Evolutionary conservation across 2,329 filamentous ascomycete genomes (phyloP).

Genomic region (Didymellaceae sp.): DNA sequence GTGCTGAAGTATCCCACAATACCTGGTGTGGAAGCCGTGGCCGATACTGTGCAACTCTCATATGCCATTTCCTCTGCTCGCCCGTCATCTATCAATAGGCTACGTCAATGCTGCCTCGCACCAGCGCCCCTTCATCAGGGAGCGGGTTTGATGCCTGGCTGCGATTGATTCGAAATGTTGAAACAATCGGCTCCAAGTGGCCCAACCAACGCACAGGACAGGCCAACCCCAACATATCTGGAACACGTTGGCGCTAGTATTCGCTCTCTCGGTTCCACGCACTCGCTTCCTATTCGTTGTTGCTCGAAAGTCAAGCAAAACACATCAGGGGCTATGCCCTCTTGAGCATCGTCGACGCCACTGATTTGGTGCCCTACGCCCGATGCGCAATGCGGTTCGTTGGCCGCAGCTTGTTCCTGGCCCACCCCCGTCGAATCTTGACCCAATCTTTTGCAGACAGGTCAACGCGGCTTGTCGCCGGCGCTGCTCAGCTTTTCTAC

Average conservation of each 20-base stretch:
- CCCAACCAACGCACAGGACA: slow-evolving; percentile 22
- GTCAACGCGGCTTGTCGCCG: slow-evolving; percentile 30
- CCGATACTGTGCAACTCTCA: slow-evolving; percentile 9
- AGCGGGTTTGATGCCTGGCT: slow-evolving; percentile 18
- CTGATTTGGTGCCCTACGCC: slow-evolving; percentile 9
- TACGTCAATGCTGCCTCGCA: slow-evolving; percentile 26
- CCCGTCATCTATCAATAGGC: slow-evolving; percentile 7
- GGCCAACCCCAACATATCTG: slow-evolving; percentile 31
- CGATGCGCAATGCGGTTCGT: slow-evolving; percentile 25
- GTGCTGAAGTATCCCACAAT: background rate
- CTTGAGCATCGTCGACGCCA: slow-evolving; percentile 9
- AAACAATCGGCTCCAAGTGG: slow-evolving; percentile 31
- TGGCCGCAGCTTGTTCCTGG: slow-evolving; percentile 27
- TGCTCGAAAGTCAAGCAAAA: slow-evolving; percentile 17
- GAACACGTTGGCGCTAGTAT: slow-evolving; percentile 33
- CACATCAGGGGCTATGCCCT: slow-evolving; percentile 25
- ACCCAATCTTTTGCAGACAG: slow-evolving; percentile 38
- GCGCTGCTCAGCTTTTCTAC: slow-evolving; percentile 21
- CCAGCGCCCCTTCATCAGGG: slow-evolving; percentile 18
- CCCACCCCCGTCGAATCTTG: slow-evolving; percentile 27
- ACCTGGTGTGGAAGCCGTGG: background rate
- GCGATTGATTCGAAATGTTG: slow-evolving; percentile 21
- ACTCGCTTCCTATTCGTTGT: slow-evolving; percentile 22
- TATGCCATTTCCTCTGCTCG: slow-evolving; percentile 5
- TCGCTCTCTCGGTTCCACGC: slow-evolving; percentile 16